Evolutionary conservation across 2,329 filamentous ascomycete species (phyloP).

Genomic region (Thelonectria blattea): DNA sequence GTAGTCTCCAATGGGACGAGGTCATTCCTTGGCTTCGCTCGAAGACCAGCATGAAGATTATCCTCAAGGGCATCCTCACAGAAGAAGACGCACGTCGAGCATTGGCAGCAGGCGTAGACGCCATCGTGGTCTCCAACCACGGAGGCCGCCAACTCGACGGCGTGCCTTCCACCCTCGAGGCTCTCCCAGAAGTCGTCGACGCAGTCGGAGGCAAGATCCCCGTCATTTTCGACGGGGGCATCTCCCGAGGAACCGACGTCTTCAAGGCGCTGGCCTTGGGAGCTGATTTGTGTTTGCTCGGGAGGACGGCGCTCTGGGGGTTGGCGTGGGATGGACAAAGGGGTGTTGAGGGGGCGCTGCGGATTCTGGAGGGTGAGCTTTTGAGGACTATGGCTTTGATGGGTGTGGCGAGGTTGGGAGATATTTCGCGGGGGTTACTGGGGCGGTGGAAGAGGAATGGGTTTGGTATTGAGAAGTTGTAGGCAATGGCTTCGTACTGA

Average conservation of each 20-base stretch:
- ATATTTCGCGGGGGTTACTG: conserved; percentile 1
- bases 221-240: conserved; percentile 12
- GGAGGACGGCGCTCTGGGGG: conserved; percentile 13
- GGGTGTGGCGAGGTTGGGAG: neutral
- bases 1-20: conserved; percentile 32
- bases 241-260: conserved; percentile 9
- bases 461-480: conserved; percentile 9
- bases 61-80: conserved; percentile 23
- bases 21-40: conserved; percentile 31
- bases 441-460: conserved; percentile 1
- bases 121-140: conserved; percentile 14
- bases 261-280: conserved; percentile 17
- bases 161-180: conserved; percentile 7
- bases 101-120: conserved; percentile 3
- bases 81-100: conserved; percentile 8
- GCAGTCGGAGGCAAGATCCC: conserved; percentile 2
- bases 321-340: conserved; percentile 12
- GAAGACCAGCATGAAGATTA: conserved; percentile 35
- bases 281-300: conserved; percentile 5
- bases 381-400: conserved; percentile 8
- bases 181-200: conserved; percentile 6
- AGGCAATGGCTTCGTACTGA: neutral
- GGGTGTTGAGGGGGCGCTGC: conserved; percentile 12
- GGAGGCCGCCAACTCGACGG: conserved; percentile 8
- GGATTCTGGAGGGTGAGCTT: conserved; percentile 12